Base-by-base conservation (phyloP, 2,329 filamentous ascomycete genomes). In the Fusarium albidum region DNA sequence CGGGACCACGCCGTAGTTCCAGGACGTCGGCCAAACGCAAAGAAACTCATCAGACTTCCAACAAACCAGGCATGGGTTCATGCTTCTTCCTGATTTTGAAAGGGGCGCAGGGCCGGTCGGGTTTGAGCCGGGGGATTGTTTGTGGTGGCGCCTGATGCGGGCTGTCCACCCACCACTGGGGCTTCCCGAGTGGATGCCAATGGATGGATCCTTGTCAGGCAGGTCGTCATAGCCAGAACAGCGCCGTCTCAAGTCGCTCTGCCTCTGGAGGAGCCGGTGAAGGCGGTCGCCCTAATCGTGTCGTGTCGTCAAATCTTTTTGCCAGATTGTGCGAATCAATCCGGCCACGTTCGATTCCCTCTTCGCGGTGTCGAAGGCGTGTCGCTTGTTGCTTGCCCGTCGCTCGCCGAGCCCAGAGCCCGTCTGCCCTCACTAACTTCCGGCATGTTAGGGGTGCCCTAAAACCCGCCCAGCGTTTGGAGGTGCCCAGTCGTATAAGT, bases 161-260 rank as follows among this genome's bases (percentile, higher is more conserved):
- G 64, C 55, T 67, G 64, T 61, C 61, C 65, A 64, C 65, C 59
- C 59, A 62, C 55, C 59, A 63, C 45, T 68, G 65, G 65, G 61
- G 65, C 61, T 68, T 68, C 63, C 61, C 61, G 53, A 60, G 66
- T 68, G 66, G 66, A 68, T 67, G 65, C 55, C 55, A 65, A 49
- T 54, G 44, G 56, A 56, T 49, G 52, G 52, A 60, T 66, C 65
- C 64, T 64, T 64, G 66, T 66, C 63, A 56, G 49, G 61, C 63
- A 68, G 63, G 57, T 57, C 61, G 61, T 63, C 64, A 68, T 64
- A 57, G 39, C 61, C 57, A 66, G 49, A 67, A 58, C 56, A 67
- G 61, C 63, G 46, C 63, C 58, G 55, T 65, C 56, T 65, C 49
- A 49, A 68, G 56, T 59, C 49, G 52, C 52, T 65, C 65, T 57